Base-by-base conservation (phyloP, 2,329 filamentous ascomycete species). In the Fusarium nodosum region DNA sequence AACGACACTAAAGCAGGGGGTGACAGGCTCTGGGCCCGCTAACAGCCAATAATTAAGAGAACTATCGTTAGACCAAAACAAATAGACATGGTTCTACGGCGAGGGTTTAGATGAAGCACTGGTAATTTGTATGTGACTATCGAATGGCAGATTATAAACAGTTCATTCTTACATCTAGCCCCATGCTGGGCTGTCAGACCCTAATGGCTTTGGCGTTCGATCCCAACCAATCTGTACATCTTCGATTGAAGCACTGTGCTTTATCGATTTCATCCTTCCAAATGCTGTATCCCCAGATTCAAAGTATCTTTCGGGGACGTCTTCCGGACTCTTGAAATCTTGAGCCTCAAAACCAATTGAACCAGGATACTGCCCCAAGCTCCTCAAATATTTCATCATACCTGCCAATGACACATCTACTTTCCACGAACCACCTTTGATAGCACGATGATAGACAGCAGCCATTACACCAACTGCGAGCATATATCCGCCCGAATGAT, bases 381-480 rank as follows among this genome's bases (percentile, higher is more conserved):
- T 86, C 30, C 84, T 78, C 38, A 89, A 72, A 72, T 88, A 88
- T 68, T 84, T 86, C 84, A 84, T 85, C 4, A 82, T 80, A 1
- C 84, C 86, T 0, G 85, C 86, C 4, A 89, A 78, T 10, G 85
- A 87, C 1, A 88, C 86, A 30, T 86, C 78, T 0, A 88, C 83
- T n/a, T 81, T 73, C 74, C 84, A 88, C 1, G 82, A 79, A 0
- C 84, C 79, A 2, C 84, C 84, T 20, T 81, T 77, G 0, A 66
- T 76, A 0, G 80, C 80, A 16, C 82, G 79, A 51, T 80, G 81
- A 61, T 86, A 84, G 7, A 89, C 44, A 1, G 86, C 86, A 1
- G 85, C 82, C 26, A 80, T 76, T 4, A 88, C 80, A 0, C 87
- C 86, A 0, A 85, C 77, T 0, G 86, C 85, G 1, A 89, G 79